Base-by-base conservation (phyloP, 75 land plant species). In the Ceratopteris richardii region DNA sequence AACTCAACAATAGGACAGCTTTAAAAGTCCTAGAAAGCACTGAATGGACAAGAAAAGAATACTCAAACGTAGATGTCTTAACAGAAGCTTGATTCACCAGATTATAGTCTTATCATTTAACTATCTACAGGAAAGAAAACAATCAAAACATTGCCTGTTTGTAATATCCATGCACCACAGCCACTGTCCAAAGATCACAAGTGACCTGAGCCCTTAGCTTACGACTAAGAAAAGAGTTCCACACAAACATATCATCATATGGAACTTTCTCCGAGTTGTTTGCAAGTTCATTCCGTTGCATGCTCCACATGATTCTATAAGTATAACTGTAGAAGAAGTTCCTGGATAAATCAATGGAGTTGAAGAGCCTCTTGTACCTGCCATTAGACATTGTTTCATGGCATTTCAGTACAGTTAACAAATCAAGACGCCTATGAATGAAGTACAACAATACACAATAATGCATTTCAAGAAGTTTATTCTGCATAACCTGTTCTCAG, bases 291-390 rank as follows among this genome's bases (percentile, higher is more conserved):
- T 84, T 87, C 65, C 72, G 78, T 64, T 88, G 93, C 66, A 88
- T 69, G 54, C 80, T 77, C 42, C 72, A 65, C 79, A 84, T 88
- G 22, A 88, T 65, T 67, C 77, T 67, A 47, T 88, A 88, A 1
- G 93, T 85, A 70, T 88, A 88, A 78, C 88, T 84, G 67, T 79
- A 88, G 62, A 67, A 88, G 84, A 88, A 88, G 73, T 85, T 89
- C 79, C 85, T 88, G 9, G 89, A 80, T 40, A 88, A 80, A 68
- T 88, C 93, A 80, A 88, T 76, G 2, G 72, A 64, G 57, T 71
- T 56, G 16, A 88, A 68, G 26, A 84, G 85, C 78, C 74, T 88
- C 81, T 76, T 84, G 78, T 84, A 88, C 70, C 93, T 88, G 70
- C 29, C 47, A 46, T 9, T 6, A 46, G 42, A 14, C 42, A 14